A percentile compares a stretch with the other conserved stretches of the same genome.
Evolutionary conservation across 1,284 basidiomycete genomes (phyloP).

Genomic region (Ustilago bromivora): DNA sequence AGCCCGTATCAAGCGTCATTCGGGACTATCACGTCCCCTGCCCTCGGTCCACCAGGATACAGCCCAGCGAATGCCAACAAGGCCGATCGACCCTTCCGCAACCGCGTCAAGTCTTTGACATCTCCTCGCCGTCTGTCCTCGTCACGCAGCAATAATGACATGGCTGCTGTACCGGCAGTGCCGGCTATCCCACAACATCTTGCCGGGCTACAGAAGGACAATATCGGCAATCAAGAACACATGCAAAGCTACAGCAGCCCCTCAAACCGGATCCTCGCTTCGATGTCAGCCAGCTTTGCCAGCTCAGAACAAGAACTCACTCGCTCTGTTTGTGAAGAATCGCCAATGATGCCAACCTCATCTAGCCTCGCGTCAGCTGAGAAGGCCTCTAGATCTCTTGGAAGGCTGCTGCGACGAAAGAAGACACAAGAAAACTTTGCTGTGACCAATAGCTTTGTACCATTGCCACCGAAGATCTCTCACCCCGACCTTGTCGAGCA

Average conservation of each 20-base stretch:
- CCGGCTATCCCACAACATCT: constrained; percentile 27
- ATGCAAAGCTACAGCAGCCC: constrained; percentile 6
- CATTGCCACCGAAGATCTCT: constrained; percentile 23
- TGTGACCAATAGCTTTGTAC: constrained; percentile 20
- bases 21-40: constrained; percentile 6
- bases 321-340: constrained; percentile 36
- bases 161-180: constrained; percentile 15
- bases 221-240: not conserved
- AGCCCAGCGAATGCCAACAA: constrained; percentile 3
- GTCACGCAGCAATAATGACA: constrained; percentile 23
- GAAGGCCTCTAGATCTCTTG: constrained; percentile 21
- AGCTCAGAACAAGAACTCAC: constrained; percentile 10
- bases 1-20: constrained; percentile 2
- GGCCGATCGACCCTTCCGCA: constrained; percentile 20
- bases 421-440: constrained; percentile 20
- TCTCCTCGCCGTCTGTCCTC: constrained; percentile 26
- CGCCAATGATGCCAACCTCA: constrained; percentile 14
- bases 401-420: constrained; percentile 29
- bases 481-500: constrained; percentile 23
- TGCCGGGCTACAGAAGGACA: not conserved
- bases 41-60: not conserved
- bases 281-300: constrained; percentile 11
- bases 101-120: constrained; percentile 41
- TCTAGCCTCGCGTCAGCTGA: constrained; percentile 29
- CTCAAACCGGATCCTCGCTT: not conserved